A percentile compares a stretch with the other conserved stretches of the same genome.
Conservation (phyloP, 306 rosid genomes). For the Lathyrus aphaca region DNA sequence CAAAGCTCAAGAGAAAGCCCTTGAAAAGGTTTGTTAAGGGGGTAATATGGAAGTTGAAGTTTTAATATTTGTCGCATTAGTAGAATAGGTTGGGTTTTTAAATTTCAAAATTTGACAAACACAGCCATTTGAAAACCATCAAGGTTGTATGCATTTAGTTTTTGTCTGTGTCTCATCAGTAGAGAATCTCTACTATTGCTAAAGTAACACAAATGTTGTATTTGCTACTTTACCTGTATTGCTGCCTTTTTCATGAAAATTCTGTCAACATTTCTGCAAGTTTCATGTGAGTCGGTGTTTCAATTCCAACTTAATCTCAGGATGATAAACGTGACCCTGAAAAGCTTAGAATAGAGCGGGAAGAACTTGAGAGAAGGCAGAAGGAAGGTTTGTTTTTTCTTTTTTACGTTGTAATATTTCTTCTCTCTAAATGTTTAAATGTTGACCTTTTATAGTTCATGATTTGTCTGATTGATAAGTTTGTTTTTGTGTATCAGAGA, state of each 20-base stretch:
- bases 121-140: conserved; percentile 3
- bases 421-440: background rate
- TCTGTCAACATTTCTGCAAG: background rate
- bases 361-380: conserved; percentile 82
- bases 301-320: conserved; percentile 50
- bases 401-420: conserved; percentile 14
- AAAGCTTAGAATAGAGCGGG: conserved; percentile 79
- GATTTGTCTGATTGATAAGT: conserved; percentile 18
- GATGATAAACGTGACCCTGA: conserved; percentile 90
- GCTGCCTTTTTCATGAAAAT: conserved; percentile 22
- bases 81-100: conserved; percentile 15
- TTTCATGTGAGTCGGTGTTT: conserved; percentile 21
- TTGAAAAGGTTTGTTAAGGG: conserved; percentile 79
- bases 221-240: conserved; percentile 16
- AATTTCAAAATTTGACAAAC: conserved; percentile 3
- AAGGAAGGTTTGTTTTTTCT: conserved; percentile 69
- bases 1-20: conserved; percentile 92
- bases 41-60: conserved; percentile 30
- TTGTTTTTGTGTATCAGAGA: conserved; percentile 53
- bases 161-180: conserved; percentile 14
- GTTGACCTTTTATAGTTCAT: background rate
- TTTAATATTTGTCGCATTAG: conserved; percentile 17
- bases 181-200: conserved; percentile 18
- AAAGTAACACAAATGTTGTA: background rate
- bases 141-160: conserved; percentile 12